These are phyloP conservation scores for Clausena lansium DNA, from an alignment of 345 rosid species.

Conservation along the genomic window DNA sequence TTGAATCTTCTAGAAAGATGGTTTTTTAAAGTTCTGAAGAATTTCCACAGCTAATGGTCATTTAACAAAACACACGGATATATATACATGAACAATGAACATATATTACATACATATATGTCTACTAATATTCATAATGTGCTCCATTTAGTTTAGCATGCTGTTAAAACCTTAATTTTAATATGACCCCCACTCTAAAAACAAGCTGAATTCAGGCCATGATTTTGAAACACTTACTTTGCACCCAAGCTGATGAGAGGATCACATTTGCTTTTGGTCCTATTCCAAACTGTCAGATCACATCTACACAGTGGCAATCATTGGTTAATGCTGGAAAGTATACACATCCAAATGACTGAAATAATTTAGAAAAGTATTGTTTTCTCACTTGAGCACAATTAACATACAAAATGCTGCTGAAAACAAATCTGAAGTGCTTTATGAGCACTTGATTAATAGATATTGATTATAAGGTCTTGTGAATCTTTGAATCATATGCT, in stretches of 20 bases:
- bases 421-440: neutral
- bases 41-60: too few relatives aligned
- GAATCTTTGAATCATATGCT: neutral
- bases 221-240: conserved; percentile 48
- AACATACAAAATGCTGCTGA: neutral
- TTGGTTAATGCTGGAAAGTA: conserved; percentile 2
- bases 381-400: neutral
- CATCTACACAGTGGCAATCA: conserved; percentile 46
- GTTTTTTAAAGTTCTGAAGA: too few relatives aligned
- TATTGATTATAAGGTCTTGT: neutral
- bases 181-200: neutral
- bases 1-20: neutral
- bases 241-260: conserved; percentile 82
- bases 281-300: conserved; percentile 87
- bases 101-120: too few relatives aligned
- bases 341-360: neutral
- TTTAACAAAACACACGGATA: too few relatives aligned
- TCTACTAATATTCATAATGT: too few relatives aligned
- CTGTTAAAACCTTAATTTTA: too few relatives aligned
- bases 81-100: too few relatives aligned
- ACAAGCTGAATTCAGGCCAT: neutral
- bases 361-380: neutral
- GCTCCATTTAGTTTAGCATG: neutral
- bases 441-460: neutral
- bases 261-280: conserved; percentile 93